Conservation (phyloP, 2,329 filamentous ascomycete genomes). For the Sodiomyces alkalinus region DNA sequence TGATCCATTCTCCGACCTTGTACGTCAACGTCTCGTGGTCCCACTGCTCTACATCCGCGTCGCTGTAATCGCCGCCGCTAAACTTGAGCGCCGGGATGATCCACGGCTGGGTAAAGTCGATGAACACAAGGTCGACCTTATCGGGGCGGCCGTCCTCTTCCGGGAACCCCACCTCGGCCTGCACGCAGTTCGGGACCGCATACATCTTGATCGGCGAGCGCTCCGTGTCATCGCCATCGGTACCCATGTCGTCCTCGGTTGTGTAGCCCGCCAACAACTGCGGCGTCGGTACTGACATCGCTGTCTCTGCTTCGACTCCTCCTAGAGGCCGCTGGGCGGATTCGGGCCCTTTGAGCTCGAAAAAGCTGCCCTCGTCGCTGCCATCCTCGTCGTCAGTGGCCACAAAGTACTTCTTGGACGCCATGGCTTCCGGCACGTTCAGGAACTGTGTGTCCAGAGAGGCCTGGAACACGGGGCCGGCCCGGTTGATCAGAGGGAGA, state of each 20-base stretch:
- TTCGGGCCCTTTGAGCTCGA: constrained; percentile 15
- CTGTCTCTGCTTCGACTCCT: constrained; percentile 10
- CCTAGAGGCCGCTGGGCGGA: constrained; percentile 16
- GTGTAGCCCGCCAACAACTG: constrained; percentile 60
- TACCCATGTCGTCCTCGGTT: constrained; percentile 69
- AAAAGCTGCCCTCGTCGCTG: constrained; percentile 11
- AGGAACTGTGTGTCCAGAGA: constrained; percentile 28
- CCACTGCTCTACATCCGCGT: constrained; percentile 34
- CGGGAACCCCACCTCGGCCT: constrained; percentile 51
- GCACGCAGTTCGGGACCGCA: constrained; percentile 68
- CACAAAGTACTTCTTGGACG: constrained; percentile 9
- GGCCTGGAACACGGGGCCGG: constrained; percentile 29
- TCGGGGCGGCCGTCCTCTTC: constrained; percentile 38
- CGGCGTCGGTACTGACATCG: constrained; percentile 18
- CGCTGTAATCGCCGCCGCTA: constrained; percentile 33
- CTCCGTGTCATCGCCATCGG: constrained; percentile 79
- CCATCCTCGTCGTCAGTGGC: constrained; percentile 3
- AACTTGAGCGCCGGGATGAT: constrained; percentile 59
- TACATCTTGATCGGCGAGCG: constrained; percentile 65
- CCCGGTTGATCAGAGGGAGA: constrained; percentile 40
- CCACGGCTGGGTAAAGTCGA: constrained; percentile 81
- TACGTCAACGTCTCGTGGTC: constrained; percentile 39
- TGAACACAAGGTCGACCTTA: constrained; percentile 74
- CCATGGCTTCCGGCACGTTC: constrained; percentile 31
- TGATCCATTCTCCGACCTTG: constrained; percentile 40